Base-by-base conservation (phyloP, 192 early-diverging fungal genomes). In the Funneliformis geosporum region DNA sequence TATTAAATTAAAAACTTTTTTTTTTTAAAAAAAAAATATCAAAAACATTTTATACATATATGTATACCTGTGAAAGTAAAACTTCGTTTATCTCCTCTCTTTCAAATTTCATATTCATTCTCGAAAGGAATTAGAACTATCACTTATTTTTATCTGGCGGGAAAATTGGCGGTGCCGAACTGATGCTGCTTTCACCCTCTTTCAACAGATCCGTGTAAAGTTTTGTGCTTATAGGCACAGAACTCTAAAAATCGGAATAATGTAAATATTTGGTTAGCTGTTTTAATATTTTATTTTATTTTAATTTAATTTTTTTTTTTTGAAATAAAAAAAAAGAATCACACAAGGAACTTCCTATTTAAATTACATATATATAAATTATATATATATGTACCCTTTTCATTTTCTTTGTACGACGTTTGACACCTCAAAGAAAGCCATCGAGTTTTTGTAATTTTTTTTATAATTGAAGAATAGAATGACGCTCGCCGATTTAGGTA, bases 21-120 rank as follows among this genome's bases (percentile, higher is more conserved):
- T 42, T 4, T 43, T 69, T 33, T 43, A 10, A 43, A 23, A 28
- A 65, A 65, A 65, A 28, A 39, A 44, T 70, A 33, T 2, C 2
- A 33, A 33, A 33, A 33, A 33, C 33, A 33, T 33, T 33, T 70
- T 9, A n/a, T 5, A 21, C 14, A 28, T 18, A 50, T 55, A 14
- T 46, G 40, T 47, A 33, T 78, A 78, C 76, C 43, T 78, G 76
- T 43, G 76, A 78, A 18, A 78, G 21, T 50, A 78, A 46, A 18
- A 67, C 76, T 27, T 78, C 67, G 28, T 78, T 78, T 14, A 78
- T 67, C 33, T 78, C 64, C 50, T 60, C 73, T 75, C 39, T 47
- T 47, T 33, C 73, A 28, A 18, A 71, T n/a, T 27, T 16, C 11
- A 73, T 14, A 73, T 27, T 43, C 14, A n/a, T 71, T 38, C 2